These are phyloP conservation scores for Stephania cephalantha DNA, from an alignment of 164 flowering plant genomes.

Conservation along the genomic window DNA sequence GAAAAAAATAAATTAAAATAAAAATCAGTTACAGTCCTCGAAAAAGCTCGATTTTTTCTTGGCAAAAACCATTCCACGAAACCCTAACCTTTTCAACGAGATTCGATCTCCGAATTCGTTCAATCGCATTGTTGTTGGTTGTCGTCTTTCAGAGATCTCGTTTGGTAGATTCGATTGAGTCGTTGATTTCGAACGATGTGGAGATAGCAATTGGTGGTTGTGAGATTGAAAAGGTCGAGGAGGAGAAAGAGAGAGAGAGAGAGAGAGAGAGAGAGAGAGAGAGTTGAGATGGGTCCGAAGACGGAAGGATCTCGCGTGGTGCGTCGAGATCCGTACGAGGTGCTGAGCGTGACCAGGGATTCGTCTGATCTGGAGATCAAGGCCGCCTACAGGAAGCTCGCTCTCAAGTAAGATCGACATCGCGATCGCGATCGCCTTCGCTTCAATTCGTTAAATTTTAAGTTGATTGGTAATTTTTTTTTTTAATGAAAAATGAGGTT, in stretches of 20 bases:
- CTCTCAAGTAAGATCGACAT: constrained; percentile 47
- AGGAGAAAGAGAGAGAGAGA: not conserved
- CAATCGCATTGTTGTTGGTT: too few relatives aligned
- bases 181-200: not conserved
- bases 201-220: not conserved
- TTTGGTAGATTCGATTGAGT: not conserved
- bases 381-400: constrained; percentile 16
- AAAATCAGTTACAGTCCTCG: too few relatives aligned
- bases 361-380: constrained; percentile 74
- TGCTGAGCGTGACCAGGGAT: constrained; percentile 49
- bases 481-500: too few relatives aligned
- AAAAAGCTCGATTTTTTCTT: too few relatives aligned
- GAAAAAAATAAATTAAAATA: too few relatives aligned
- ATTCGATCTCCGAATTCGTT: too few relatives aligned
- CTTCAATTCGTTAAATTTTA: too few relatives aligned
- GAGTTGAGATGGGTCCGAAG: not conserved
- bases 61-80: too few relatives aligned
- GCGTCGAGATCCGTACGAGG: constrained; percentile 61
- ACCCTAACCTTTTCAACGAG: too few relatives aligned
- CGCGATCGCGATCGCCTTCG: not conserved
- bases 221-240: too few relatives aligned
- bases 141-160: not conserved
- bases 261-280: not conserved
- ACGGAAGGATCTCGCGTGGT: not conserved
- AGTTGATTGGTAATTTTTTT: not conserved